Percentiles rank a stretch among this genome's conserved stretches.
phyloP scores from a whole-genome alignment of 345 rosid genomes.

The Rhodamnia argentea region DNA sequence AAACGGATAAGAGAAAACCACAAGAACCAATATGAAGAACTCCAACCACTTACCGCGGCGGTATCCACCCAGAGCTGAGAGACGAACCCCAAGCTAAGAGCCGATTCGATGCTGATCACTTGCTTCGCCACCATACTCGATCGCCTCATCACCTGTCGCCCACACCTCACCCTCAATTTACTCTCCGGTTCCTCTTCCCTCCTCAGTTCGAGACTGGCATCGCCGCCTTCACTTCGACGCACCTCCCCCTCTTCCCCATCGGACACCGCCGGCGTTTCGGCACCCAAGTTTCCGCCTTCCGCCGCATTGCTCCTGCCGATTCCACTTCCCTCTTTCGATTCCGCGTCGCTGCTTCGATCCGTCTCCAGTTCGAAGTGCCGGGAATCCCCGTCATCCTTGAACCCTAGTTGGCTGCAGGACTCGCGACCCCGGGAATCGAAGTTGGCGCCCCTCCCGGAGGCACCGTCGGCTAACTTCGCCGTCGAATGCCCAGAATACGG shows the following conservation, averaged over 20 bases:
- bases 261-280: not conserved
- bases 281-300: not conserved
- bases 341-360: not conserved
- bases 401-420: conserved; percentile 21
- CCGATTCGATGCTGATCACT: conserved; percentile 67
- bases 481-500: not conserved
- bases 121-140: conserved; percentile 77
- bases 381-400: conserved; percentile 10
- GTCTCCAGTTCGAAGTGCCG: conserved; percentile 3
- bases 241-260: conserved; percentile 9
- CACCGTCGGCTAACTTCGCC: not conserved
- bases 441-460: not conserved
- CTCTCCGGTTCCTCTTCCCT: not conserved
- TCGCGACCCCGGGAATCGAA: not conserved
- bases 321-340: not conserved
- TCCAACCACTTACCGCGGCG: conserved; percentile 31
- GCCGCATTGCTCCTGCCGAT: not conserved
- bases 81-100: conserved; percentile 64
- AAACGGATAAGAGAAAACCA: not conserved
- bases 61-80: conserved; percentile 88
- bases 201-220: not conserved
- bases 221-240: conserved; percentile 1
- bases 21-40: not conserved
- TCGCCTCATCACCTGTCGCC: conserved; percentile 42
- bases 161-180: conserved; percentile 13